A percentile compares a stretch with the other conserved stretches of the same genome.
These are phyloP conservation scores for Rhizophagus prolifer DNA, from an alignment of 192 early-diverging fungal genomes.

Conservation along the genomic window DNA sequence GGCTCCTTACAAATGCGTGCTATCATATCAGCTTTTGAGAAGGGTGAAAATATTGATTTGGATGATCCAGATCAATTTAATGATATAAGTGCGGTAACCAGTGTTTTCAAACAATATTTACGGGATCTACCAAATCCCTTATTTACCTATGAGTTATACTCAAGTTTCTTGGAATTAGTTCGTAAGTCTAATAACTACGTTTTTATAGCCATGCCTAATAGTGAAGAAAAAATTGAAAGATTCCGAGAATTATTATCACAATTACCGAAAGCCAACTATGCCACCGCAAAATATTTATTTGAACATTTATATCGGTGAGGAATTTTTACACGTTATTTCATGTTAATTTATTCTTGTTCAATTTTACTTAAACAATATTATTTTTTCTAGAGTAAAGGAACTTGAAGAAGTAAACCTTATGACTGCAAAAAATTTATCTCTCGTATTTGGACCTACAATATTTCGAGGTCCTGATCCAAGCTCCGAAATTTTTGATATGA, in stretches of 20 bases:
- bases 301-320: conserved; percentile 58
- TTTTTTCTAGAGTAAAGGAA: conserved; percentile 52
- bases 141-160: conserved; percentile 68
- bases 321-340: background rate
- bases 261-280: conserved; percentile 62
- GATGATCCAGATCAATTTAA: conserved; percentile 54
- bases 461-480: conserved; percentile 63
- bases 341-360: background rate
- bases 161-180: conserved; percentile 61
- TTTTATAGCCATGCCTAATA: conserved; percentile 30
- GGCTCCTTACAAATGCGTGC: conserved; percentile 68
- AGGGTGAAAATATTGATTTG: conserved; percentile 49
- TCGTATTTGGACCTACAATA: conserved; percentile 92
- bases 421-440: conserved; percentile 88
- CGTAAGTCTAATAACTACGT: conserved; percentile 32
- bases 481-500: conserved; percentile 72
- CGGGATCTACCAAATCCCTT: conserved; percentile 74
- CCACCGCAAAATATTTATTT: conserved; percentile 63
- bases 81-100: conserved; percentile 78
- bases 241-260: conserved; percentile 48
- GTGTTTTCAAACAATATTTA: conserved; percentile 80
- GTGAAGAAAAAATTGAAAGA: conserved; percentile 45
- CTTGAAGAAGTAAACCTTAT: conserved; percentile 76
- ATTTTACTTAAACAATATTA: background rate
- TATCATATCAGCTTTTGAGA: conserved; percentile 64